phyloP scores from a whole-genome alignment of 2,329 filamentous ascomycete species.

The Fusarium algeriense region DNA sequence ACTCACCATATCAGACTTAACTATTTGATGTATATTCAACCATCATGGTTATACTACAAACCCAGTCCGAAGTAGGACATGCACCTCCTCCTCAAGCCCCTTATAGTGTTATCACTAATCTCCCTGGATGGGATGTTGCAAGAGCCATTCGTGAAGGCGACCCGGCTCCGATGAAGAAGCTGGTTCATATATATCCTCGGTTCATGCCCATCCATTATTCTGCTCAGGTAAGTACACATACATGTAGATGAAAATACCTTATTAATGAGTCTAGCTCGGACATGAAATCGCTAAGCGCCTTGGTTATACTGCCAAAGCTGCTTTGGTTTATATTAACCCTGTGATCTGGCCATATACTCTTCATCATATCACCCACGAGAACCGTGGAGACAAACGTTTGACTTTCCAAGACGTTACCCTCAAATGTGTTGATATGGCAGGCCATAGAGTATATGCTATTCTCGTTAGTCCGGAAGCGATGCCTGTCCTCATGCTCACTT shows the following conservation, averaged over 20 bases:
- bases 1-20: not conserved
- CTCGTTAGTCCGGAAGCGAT: slow-evolving; percentile 54
- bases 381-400: slow-evolving; percentile 54
- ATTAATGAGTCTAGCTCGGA: slow-evolving; percentile 50
- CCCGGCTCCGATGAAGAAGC: slow-evolving; percentile 46
- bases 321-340: slow-evolving; percentile 51
- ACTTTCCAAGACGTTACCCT: slow-evolving; percentile 52
- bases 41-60: slow-evolving; percentile 54
- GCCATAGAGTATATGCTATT: slow-evolving; percentile 59
- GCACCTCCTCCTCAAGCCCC: slow-evolving; percentile 61
- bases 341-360: slow-evolving; percentile 48
- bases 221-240: slow-evolving; percentile 46
- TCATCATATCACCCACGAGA: slow-evolving; percentile 50
- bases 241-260: not conserved
- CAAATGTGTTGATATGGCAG: slow-evolving; percentile 57
- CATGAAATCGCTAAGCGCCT: slow-evolving; percentile 51
- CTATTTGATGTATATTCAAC: not conserved
- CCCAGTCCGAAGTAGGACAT: slow-evolving; percentile 57
- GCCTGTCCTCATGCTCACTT: slow-evolving; percentile 56
- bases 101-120: slow-evolving; percentile 61
- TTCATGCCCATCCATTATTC: slow-evolving; percentile 57
- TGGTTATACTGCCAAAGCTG: slow-evolving; percentile 45
- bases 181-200: slow-evolving; percentile 62
- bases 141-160: slow-evolving; percentile 58
- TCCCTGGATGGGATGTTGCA: slow-evolving; percentile 58